Evolutionary conservation across 257 asterid genomes (phyloP), one percentile per base, ranked within the genome.

Genomic region (Verbena officinalis): DNA sequence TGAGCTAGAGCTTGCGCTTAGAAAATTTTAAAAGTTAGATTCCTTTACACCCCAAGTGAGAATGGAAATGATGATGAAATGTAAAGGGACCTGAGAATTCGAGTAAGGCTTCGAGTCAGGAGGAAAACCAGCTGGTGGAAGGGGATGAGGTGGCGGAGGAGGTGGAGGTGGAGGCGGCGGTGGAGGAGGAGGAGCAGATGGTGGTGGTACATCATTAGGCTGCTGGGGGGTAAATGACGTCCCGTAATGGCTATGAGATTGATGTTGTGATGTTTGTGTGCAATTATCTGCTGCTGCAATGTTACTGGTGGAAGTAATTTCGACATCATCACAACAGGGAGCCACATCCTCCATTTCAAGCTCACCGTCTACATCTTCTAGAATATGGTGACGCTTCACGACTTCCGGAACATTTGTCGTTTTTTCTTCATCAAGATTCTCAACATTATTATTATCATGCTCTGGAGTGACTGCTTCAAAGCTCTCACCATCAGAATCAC

Each of bases 301-400:
- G 55, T 73, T 68, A 71, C 80, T 67, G 13, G 75, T 67, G 59
- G 86, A 75, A 72, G 83, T 58, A 65, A 61, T 76, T 67, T 75
- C 84, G 22, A 69, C 80, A 46, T 79, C 80, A 46, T 79, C 88
- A 62, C 80, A 77, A 62, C 77, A 68, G 24, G 97, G 96, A 67
- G 95, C 84, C 73, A 91, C 91, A 74, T 91, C 97, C 76, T 91
- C 97, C 97, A 91, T 91, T 81, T 91, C 97, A 70, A 91, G 95
- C 71, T 91, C 97, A 36, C 96, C 97, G 39, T 91, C 97, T 16
- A 88, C 96, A 71, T 88, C 97, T 78, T 91, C 95, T 81, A 91
- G 69, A 65, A 91, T 84, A 80, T 72, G 95, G 62, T 87, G 75
- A 70, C 81, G 93, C 80, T 88, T 91, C 80, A 81, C 93, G 43